phyloP scores from a whole-genome alignment of 1,139 yeast species.

The Blastobotrys persicus region DNA sequence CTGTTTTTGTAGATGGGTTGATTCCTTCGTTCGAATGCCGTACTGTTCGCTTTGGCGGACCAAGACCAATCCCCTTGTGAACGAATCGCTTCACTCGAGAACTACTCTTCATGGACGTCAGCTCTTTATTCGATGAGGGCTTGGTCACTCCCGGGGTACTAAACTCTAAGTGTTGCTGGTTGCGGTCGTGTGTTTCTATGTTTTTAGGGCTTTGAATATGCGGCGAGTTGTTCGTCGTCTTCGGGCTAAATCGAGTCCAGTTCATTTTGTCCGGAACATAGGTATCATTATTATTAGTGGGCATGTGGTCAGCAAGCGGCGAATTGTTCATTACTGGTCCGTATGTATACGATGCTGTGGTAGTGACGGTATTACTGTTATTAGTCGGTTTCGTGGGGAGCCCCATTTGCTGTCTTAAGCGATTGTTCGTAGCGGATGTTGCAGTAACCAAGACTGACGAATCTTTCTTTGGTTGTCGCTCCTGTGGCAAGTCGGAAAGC shows the following conservation, averaged over 20 bases:
- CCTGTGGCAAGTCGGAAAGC: conserved; percentile 29
- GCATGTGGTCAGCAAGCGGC: background rate
- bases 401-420: conserved; percentile 5
- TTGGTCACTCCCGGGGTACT: conserved; percentile 9
- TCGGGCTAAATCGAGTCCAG: conserved; percentile 4
- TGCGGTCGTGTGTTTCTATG: background rate
- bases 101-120: conserved; percentile 10
- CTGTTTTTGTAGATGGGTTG: background rate
- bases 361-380: background rate
- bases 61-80: conserved; percentile 14
- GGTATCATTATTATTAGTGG: conserved; percentile 2
- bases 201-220: background rate
- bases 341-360: conserved; percentile 4
- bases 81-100: conserved; percentile 16
- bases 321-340: background rate
- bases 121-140: background rate
- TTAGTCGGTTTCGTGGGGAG: background rate
- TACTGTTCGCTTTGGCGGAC: conserved; percentile 15
- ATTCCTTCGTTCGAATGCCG: conserved; percentile 6
- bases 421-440: background rate
- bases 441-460: conserved; percentile 3
- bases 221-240: background rate
- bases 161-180: conserved; percentile 4
- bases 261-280: conserved; percentile 3
- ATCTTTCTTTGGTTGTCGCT: background rate